These are phyloP conservation scores for Rhizophora apiculata DNA, from an alignment of 345 rosid species.

Conservation along the genomic window DNA sequence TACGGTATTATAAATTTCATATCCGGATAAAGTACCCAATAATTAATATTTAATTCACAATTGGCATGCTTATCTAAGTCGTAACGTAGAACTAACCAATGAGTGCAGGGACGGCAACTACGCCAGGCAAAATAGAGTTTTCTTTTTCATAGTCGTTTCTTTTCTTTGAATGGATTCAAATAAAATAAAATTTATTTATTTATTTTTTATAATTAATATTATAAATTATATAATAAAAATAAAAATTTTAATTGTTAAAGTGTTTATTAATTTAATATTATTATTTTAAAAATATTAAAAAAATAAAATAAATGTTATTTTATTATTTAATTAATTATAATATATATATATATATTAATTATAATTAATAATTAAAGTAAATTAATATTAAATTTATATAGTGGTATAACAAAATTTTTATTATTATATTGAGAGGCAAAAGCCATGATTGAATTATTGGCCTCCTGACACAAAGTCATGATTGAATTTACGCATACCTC, in stretches of 20 bases:
- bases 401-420: neutral
- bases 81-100: neutral
- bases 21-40: too few relatives aligned
- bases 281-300: too few relatives aligned
- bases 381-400: neutral
- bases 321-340: too few relatives aligned
- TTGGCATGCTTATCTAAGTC: neutral
- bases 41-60: too few relatives aligned
- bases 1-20: too few relatives aligned
- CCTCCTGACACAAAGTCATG: constrained; percentile 53
- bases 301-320: too few relatives aligned
- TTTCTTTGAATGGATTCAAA: neutral
- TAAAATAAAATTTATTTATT: neutral
- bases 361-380: too few relatives aligned
- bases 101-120: neutral
- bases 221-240: too few relatives aligned
- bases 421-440: constrained; percentile 33
- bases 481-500: constrained; percentile 40
- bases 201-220: too few relatives aligned
- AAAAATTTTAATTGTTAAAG: too few relatives aligned
- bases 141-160: neutral
- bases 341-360: too few relatives aligned
- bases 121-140: neutral
- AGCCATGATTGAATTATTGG: constrained; percentile 56
- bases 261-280: too few relatives aligned